Percentiles rank a stretch among this genome's conserved stretches.
These are phyloP conservation scores for Vitis labrusca DNA, from an alignment of 164 flowering plant species.

Conservation along the genomic window DNA sequence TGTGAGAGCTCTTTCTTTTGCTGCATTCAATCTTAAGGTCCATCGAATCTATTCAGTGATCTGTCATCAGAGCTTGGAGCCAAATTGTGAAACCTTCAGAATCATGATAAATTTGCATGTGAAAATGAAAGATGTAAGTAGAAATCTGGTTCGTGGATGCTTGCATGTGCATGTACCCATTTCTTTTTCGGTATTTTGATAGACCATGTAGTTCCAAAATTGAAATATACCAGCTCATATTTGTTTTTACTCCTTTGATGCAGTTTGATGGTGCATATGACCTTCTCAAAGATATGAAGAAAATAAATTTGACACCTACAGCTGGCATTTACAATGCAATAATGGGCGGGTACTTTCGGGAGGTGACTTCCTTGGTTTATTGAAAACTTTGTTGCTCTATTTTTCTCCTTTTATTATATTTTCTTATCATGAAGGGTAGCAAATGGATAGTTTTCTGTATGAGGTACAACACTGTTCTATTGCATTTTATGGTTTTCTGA, in stretches of 20 bases:
- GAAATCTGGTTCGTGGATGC: not conserved
- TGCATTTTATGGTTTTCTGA: no score
- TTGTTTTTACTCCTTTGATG: conserved; percentile 13
- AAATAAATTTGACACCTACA: conserved; percentile 51
- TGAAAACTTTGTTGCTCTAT: not conserved
- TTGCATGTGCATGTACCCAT: not conserved
- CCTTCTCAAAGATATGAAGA: conserved; percentile 56
- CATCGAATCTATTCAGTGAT: conserved; percentile 58
- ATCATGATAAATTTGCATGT: conserved; percentile 58
- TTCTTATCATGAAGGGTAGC: not conserved
- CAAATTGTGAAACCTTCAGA: conserved; percentile 65
- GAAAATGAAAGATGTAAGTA: conserved; percentile 88
- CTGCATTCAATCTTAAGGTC: conserved; percentile 43
- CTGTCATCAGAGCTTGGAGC: conserved; percentile 40
- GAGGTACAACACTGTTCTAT: no score
- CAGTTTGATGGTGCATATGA: conserved; percentile 82
- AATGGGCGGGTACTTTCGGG: conserved; percentile 73
- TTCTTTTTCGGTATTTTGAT: not conserved
- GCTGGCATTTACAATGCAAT: conserved; percentile 75
- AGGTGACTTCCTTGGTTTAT: conserved; percentile 37
- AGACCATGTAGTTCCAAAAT: no score
- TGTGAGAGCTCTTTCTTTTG: not conserved
- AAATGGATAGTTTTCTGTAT: no score
- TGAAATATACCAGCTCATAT: not conserved
- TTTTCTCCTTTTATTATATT: not conserved